Conservation (phyloP, 345 rosid species). For the Eucalyptus regnans region DNA sequence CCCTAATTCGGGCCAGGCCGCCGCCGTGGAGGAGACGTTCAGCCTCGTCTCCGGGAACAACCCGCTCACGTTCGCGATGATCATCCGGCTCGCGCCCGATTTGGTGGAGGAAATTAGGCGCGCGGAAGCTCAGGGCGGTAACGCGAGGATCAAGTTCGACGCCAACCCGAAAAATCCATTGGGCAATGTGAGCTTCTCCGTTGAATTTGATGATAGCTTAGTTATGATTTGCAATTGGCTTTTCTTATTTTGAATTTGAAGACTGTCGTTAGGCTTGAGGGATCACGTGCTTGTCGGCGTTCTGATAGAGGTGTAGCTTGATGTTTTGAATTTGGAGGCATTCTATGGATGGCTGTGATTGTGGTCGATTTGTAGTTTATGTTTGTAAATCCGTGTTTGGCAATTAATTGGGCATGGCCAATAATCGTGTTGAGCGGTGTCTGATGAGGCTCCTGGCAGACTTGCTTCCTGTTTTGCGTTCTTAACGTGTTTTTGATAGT, state of each 20-base stretch:
- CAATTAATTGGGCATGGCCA: neutral
- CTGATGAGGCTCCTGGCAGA: neutral
- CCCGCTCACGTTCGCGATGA: conserved; percentile 63
- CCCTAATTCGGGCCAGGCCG: neutral
- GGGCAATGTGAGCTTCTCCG: conserved; percentile 64
- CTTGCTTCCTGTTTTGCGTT: neutral
- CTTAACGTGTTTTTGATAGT: neutral
- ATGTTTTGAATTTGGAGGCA: neutral
- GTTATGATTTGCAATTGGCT: neutral
- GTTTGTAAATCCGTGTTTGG: neutral
- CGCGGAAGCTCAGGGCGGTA: conserved; percentile 58
- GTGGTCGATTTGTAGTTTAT: neutral
- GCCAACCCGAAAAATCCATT: conserved; percentile 37
- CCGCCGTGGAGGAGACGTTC: conserved; percentile 39
- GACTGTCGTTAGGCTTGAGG: neutral
- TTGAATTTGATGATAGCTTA: neutral
- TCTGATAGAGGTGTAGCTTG: neutral
- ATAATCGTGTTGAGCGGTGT: neutral
- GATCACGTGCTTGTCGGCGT: neutral
- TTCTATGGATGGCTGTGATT: neutral
- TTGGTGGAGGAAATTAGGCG: conserved; percentile 86
- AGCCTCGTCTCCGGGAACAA: conserved; percentile 53
- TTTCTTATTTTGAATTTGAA: neutral
- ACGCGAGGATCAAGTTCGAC: conserved; percentile 85
- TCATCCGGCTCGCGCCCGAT: conserved; percentile 68